Conservation (phyloP, 139 green algal genomes). For the Zygnema circumcarinatum region DNA sequence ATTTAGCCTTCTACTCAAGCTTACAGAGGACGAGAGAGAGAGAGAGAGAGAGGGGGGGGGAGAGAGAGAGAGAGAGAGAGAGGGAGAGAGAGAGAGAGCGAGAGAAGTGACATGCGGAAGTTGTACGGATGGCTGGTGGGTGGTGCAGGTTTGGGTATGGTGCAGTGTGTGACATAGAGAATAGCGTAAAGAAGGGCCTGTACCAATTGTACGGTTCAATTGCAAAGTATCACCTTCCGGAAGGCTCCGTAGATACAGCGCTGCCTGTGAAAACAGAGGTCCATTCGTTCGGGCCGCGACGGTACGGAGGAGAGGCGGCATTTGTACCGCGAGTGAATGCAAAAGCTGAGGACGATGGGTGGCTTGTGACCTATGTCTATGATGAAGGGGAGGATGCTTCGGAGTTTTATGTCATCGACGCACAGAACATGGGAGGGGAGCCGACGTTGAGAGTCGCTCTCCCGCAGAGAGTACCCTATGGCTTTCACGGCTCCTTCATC, state of each 20-base stretch:
- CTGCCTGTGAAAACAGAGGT: slow-evolving; percentile 9
- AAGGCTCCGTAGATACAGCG: background rate
- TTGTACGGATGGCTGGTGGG: no score
- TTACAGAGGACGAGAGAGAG: no score
- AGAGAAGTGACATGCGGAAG: no score
- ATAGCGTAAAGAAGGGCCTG: background rate
- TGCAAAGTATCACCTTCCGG: slow-evolving; percentile 30
- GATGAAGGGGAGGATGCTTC: slow-evolving; percentile 26
- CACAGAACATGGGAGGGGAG: slow-evolving; percentile 6
- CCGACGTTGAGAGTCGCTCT: slow-evolving; percentile 12
- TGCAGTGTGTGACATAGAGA: background rate
- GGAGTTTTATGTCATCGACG: slow-evolving; percentile 46
- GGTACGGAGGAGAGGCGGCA: slow-evolving; percentile 20
- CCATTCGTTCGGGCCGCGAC: slow-evolving; percentile 27
- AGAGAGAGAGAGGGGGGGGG: no score
- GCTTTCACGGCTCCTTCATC: slow-evolving; percentile 46
- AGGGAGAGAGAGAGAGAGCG: no score
- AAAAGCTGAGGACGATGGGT: slow-evolving; percentile 50
- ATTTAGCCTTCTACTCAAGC: no score
- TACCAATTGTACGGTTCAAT: slow-evolving; percentile 1
- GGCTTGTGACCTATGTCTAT: slow-evolving; percentile 50
- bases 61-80: no score
- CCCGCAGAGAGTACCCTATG: slow-evolving; percentile 42
- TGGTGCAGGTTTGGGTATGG: slow-evolving; percentile 26
- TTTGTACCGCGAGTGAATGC: slow-evolving; percentile 34